phyloP scores from a whole-genome alignment of 371 early-diverging fungal species.

The Zancudomyces culisetae region DNA sequence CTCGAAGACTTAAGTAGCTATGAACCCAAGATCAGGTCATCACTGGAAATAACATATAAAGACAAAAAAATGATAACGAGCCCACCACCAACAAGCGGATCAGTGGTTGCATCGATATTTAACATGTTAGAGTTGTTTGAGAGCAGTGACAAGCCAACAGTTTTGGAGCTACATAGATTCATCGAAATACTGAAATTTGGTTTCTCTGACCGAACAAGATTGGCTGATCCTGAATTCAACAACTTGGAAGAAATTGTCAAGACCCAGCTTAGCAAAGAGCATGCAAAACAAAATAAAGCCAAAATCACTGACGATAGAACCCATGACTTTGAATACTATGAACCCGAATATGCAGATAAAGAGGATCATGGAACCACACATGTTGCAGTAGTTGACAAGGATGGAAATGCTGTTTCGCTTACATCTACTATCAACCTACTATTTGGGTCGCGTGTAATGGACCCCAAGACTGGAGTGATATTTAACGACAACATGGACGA shows the following conservation, averaged over 20 bases:
- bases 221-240: not conserved
- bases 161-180: slow-evolving; percentile 50
- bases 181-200: slow-evolving; percentile 86
- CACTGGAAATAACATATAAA: slow-evolving; percentile 52
- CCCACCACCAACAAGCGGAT: slow-evolving; percentile 62
- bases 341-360: slow-evolving; percentile 54
- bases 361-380: slow-evolving; percentile 96
- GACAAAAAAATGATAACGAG: slow-evolving; percentile 49
- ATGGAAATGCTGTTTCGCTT: slow-evolving; percentile 70
- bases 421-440: slow-evolving; percentile 90
- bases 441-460: slow-evolving; percentile 90
- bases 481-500: slow-evolving; percentile 98
- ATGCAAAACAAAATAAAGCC: not conserved
- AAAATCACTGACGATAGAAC: slow-evolving; percentile 11
- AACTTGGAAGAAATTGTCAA: not conserved
- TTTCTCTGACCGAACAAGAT: slow-evolving; percentile 35
- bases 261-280: not conserved
- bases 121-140: slow-evolving; percentile 73
- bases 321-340: slow-evolving; percentile 45
- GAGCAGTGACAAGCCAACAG: slow-evolving; percentile 6
- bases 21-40: slow-evolving; percentile 32
- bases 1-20: slow-evolving; percentile 61
- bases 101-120: slow-evolving; percentile 62
- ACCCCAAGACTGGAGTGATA: slow-evolving; percentile 85
- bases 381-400: slow-evolving; percentile 70